Evolutionary conservation across 257 asterid genomes (phyloP).

Genomic region (Anisodus acutangulus): DNA sequence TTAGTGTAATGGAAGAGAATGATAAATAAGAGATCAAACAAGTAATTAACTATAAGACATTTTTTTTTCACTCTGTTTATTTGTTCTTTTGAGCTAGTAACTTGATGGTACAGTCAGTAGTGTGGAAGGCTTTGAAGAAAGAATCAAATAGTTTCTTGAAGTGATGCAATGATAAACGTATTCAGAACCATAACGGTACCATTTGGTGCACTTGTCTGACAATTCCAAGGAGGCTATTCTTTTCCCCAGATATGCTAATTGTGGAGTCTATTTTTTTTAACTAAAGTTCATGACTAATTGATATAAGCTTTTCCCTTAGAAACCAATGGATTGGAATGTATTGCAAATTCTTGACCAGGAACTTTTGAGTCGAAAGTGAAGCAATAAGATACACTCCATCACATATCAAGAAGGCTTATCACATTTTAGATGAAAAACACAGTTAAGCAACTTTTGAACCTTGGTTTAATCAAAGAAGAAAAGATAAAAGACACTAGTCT

Average conservation of each 20-base stretch:
- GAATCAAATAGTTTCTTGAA: background rate
- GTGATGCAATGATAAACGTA: background rate
- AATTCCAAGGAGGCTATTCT: background rate
- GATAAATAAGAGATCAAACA: background rate
- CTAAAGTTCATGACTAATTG: background rate
- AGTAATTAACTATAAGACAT: background rate
- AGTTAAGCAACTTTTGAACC: background rate
- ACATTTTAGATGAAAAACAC: background rate
- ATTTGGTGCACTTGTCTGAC: conserved; percentile 1
- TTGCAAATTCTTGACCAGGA: background rate
- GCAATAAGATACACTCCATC: background rate
- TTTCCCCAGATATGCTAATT: background rate
- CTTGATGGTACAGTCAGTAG: background rate
- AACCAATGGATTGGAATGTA: background rate
- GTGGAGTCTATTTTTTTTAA: background rate
- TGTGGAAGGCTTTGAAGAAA: conserved; percentile 4
- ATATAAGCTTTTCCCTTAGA: background rate
- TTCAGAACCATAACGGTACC: background rate
- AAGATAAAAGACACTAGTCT: background rate
- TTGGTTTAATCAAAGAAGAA: background rate
- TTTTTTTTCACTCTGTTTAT: background rate
- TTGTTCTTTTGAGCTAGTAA: background rate
- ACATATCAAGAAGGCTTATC: background rate
- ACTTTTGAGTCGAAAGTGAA: background rate
- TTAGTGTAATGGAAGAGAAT: background rate